A percentile compares a stretch with the other conserved stretches of the same genome.
These are phyloP conservation scores for Colletotrichum destructivum DNA, from an alignment of 2,329 filamentous ascomycete genomes.

Conservation along the genomic window DNA sequence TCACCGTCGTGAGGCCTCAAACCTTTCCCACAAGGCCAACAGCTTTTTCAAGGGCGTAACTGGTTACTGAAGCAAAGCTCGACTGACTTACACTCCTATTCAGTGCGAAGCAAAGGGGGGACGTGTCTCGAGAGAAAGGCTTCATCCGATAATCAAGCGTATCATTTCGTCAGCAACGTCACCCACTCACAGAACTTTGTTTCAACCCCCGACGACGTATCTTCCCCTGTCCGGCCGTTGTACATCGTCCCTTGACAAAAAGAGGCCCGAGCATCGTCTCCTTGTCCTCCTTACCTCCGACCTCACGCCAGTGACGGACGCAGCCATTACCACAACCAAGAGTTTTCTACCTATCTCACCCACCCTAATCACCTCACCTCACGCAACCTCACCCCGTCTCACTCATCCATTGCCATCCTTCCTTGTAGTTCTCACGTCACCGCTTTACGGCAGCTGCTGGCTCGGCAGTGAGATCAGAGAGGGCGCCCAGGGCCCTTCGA, in stretches of 20 bases:
- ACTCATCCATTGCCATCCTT: slow-evolving; percentile 1
- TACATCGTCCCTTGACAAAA: slow-evolving; percentile 33
- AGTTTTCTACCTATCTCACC: background rate
- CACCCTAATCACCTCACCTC: background rate
- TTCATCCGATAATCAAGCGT: slow-evolving; percentile 37
- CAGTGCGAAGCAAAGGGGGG: slow-evolving; percentile 23
- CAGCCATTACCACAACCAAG: slow-evolving; percentile 14
- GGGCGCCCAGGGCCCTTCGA: slow-evolving; percentile 13
- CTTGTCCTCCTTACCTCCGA: slow-evolving; percentile 10
- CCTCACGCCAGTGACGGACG: slow-evolving; percentile 14
- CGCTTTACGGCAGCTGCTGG: background rate
- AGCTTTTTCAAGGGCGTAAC: slow-evolving; percentile 3
- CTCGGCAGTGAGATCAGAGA: background rate
- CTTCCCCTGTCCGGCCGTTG: slow-evolving; percentile 38
- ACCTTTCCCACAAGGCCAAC: background rate
- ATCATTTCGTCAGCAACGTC: slow-evolving; percentile 39
- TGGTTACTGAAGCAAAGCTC: background rate
- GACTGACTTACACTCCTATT: slow-evolving; percentile 5
- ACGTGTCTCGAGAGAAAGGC: slow-evolving; percentile 25
- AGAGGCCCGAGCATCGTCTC: slow-evolving; percentile 33
- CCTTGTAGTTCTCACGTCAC: background rate
- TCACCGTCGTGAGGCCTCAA: slow-evolving; percentile 2
- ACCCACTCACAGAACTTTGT: slow-evolving; percentile 39
- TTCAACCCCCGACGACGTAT: slow-evolving; percentile 37
- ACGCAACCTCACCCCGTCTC: slow-evolving; percentile 7